Conservation (phyloP, 495 filamentous ascomycete species). For the Penicillium angulare region DNA sequence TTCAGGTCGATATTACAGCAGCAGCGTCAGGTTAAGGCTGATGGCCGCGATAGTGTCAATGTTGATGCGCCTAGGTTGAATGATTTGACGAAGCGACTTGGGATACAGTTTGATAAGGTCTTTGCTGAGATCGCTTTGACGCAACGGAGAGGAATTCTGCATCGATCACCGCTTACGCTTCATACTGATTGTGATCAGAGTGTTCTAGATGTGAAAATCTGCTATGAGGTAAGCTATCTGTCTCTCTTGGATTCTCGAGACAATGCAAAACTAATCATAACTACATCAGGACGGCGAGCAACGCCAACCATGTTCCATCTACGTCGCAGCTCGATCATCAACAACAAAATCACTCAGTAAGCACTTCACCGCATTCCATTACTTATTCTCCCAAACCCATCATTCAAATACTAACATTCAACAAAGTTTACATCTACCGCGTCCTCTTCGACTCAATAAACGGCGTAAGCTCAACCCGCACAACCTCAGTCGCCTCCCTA, state of each 20-base stretch:
- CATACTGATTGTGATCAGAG: constrained; percentile 39
- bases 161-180: constrained; percentile 49
- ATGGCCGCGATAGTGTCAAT: constrained; percentile 20
- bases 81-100: constrained; percentile 50
- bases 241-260: too few relatives aligned
- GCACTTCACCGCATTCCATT: background rate
- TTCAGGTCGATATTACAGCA: constrained; percentile 42
- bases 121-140: constrained; percentile 58
- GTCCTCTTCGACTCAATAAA: constrained; percentile 47
- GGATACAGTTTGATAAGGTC: constrained; percentile 52
- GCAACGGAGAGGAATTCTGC: constrained; percentile 54
- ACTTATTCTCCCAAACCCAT: background rate
- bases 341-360: constrained; percentile 36
- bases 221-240: constrained; percentile 30
- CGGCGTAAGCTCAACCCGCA: constrained; percentile 54
- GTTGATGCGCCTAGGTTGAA: constrained; percentile 49
- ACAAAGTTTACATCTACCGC: constrained; percentile 50
- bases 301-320: constrained; percentile 31
- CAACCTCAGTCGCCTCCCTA: constrained; percentile 40
- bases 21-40: constrained; percentile 24
- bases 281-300: constrained; percentile 21
- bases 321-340: constrained; percentile 33
- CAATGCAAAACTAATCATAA: background rate
- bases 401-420: background rate
- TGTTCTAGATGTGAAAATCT: constrained; percentile 37